Conservation (phyloP, 179 eudicot species). For the Kewa caespitosa region DNA sequence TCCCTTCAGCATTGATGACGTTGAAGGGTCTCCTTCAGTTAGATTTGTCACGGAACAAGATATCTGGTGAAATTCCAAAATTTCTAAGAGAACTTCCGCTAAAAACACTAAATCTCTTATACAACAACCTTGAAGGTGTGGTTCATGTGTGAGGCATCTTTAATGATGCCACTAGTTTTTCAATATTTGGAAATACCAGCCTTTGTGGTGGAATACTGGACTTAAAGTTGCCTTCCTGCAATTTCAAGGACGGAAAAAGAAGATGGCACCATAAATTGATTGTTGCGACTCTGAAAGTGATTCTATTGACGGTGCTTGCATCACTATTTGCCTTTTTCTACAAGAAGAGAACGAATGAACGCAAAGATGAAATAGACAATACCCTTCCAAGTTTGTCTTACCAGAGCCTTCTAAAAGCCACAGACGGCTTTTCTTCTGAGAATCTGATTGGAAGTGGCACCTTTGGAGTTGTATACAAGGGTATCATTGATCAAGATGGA, state of each 20-base stretch:
- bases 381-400: conserved; percentile 22
- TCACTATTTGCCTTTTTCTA: background rate
- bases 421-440: conserved; percentile 28
- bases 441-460: conserved; percentile 30
- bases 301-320: background rate
- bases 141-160: conserved; percentile 20
- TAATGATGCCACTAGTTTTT: conserved; percentile 3
- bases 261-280: background rate
- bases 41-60: conserved; percentile 24
- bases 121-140: conserved; percentile 29
- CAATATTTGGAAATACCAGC: conserved; percentile 16
- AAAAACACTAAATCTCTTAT: conserved; percentile 18
- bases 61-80: conserved; percentile 18
- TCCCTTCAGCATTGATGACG: conserved; percentile 22
- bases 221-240: conserved; percentile 14
- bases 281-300: conserved; percentile 5
- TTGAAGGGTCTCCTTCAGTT: conserved; percentile 17
- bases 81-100: conserved; percentile 11
- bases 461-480: conserved; percentile 35
- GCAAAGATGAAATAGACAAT: conserved; percentile 5
- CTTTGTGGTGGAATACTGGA: conserved; percentile 32
- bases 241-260: background rate
- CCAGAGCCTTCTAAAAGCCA: conserved; percentile 26
- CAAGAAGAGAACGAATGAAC: conserved; percentile 12
- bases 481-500: conserved; percentile 15